Conservation (phyloP, 139 green algal genomes). For the Chlorella ohadii region DNA sequence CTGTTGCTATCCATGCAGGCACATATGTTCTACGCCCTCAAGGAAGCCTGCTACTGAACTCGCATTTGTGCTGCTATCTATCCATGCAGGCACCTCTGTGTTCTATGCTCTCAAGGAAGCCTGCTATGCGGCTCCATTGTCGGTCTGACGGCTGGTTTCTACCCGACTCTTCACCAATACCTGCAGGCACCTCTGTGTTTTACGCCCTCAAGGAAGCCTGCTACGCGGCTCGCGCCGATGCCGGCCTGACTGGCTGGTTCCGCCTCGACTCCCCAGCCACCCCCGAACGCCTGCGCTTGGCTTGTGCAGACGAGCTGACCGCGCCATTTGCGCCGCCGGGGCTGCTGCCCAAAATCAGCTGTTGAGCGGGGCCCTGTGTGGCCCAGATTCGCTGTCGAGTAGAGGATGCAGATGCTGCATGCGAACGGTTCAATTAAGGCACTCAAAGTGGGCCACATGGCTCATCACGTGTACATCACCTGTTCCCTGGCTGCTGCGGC, state of each 20-base stretch:
- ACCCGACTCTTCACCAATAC: slow-evolving; percentile 88
- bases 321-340: slow-evolving; percentile 48
- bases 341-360: slow-evolving; percentile 64
- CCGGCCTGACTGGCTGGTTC: slow-evolving; percentile 70
- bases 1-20: no score
- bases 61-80: no score
- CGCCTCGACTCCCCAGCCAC: slow-evolving; percentile 87
- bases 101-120: no score
- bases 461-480: no score
- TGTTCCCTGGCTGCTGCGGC: no score
- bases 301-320: slow-evolving; percentile 77
- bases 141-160: slow-evolving; percentile 71
- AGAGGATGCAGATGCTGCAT: no score
- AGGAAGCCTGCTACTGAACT: no score
- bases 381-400: no score
- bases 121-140: no score
- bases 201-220: slow-evolving; percentile 94
- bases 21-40: no score
- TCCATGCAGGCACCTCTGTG: slow-evolving; percentile 62
- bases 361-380: slow-evolving; percentile 31
- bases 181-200: slow-evolving; percentile 76
- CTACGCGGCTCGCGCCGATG: slow-evolving; percentile 70
- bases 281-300: slow-evolving; percentile 93
- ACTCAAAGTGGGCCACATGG: no score
- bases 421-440: no score